phyloP scores from a whole-genome alignment of 805 yeast genomes.

The Schizosaccharomyces octosporus region DNA sequence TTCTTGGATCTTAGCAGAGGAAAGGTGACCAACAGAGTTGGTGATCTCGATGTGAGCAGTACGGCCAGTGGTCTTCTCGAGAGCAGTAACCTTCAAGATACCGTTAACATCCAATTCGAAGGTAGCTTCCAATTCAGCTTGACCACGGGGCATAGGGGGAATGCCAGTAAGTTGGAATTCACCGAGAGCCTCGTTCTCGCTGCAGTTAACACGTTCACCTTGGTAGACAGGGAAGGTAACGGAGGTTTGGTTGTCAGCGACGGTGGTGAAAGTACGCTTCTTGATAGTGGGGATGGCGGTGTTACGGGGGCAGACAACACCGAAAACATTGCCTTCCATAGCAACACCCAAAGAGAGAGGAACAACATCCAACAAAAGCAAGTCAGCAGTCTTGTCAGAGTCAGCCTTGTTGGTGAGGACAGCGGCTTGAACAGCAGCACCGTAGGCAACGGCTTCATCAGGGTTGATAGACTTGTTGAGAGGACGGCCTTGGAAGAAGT shows the following conservation, averaged over 20 bases:
- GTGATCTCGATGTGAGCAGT: conserved; percentile 95
- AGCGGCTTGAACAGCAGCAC: conserved; percentile 99
- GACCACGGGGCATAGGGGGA: conserved; percentile 97
- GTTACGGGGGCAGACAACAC: conserved; percentile 97
- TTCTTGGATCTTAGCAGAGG: conserved; percentile 90
- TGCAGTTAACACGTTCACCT: conserved; percentile 98
- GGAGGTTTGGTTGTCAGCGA: conserved; percentile 94
- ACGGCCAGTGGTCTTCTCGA: conserved; percentile 96
- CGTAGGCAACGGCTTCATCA: conserved; percentile 97
- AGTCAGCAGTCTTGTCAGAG: conserved; percentile 80
- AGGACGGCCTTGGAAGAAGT: conserved; percentile 90
- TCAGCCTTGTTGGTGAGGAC: conserved; percentile 82
- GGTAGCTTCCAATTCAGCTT: conserved; percentile 96
- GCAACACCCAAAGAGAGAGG: conserved; percentile 98
- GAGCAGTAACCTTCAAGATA: conserved; percentile 95
- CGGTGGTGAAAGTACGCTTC: conserved; percentile 97
- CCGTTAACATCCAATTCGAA: conserved; percentile 99
- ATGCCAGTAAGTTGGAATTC: conserved; percentile 94
- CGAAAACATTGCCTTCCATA: conserved; percentile 97
- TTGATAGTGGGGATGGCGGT: conserved; percentile 97
- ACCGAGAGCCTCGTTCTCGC: conserved; percentile 92
- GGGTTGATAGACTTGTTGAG: conserved; percentile 94
- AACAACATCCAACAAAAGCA: conserved; percentile 85
- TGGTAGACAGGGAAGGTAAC: conserved; percentile 97
- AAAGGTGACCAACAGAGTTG: conserved; percentile 95